Evolutionary conservation across 2,329 filamentous ascomycete species (phyloP).

Genomic region (Scorias spongiosa): DNA sequence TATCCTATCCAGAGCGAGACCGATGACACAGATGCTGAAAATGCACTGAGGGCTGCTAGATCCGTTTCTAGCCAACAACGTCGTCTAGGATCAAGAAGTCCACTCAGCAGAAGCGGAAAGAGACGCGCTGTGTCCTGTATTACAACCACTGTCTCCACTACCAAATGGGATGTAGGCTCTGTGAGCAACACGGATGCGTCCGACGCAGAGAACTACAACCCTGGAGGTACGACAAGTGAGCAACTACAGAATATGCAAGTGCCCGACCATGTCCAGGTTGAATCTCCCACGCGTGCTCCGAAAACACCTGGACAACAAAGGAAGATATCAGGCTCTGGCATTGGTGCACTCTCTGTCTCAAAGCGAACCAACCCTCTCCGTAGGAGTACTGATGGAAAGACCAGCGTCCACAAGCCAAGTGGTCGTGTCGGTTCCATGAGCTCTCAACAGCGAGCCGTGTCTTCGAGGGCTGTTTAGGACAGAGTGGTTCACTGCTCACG

Average conservation of each 20-base stretch:
- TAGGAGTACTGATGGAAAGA: slow-evolving; percentile 33
- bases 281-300: slow-evolving; percentile 19
- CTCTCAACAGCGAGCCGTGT: neutral
- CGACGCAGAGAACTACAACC: slow-evolving; percentile 29
- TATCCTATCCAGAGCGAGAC: slow-evolving; percentile 38
- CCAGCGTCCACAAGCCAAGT: slow-evolving; percentile 35
- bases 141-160: slow-evolving; percentile 53
- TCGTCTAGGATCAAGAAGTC: slow-evolving; percentile 50
- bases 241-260: slow-evolving; percentile 10
- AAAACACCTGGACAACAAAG: slow-evolving; percentile 31
- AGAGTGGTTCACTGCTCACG: neutral
- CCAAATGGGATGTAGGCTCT: slow-evolving; percentile 20
- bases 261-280: slow-evolving; percentile 9
- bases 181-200: slow-evolving; percentile 25
- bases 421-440: slow-evolving; percentile 27
- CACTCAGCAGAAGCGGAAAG: slow-evolving; percentile 40
- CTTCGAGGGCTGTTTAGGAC: neutral
- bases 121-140: slow-evolving; percentile 60
- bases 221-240: slow-evolving; percentile 7
- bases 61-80: slow-evolving; percentile 24
- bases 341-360: slow-evolving; percentile 28
- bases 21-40: slow-evolving; percentile 77
- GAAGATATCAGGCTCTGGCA: slow-evolving; percentile 22
- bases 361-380: slow-evolving; percentile 31
- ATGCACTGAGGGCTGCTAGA: slow-evolving; percentile 44